Base-by-base conservation (phyloP, 345 rosid species). In the Acer campestre region DNA sequence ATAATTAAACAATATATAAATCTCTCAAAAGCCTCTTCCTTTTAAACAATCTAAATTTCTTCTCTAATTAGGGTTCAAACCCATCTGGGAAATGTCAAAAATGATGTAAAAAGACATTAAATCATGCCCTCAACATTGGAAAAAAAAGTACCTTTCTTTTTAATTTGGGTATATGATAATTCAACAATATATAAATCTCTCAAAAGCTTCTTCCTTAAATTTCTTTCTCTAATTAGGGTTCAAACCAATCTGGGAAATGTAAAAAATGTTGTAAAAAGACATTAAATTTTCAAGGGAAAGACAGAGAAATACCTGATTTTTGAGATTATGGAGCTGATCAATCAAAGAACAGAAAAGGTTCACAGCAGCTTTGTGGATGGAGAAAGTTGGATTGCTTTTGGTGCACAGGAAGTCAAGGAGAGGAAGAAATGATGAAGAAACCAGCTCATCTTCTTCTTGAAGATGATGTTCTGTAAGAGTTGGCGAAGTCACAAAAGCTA, bases 381-480 rank as follows among this genome's bases (percentile, higher is more conserved):
- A 82, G 85, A 84, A 86, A 7, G 86, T 68, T 2, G 86, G 71
- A 20, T 46, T 71, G 38, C 64, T 59, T 61, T 78, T 49, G 61
- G 90, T 82, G 82, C 79, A 76, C n/a, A 90, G 80, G 79, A 87
- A 92, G 2, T 78, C 83, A 62, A 89, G 81, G 46, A 75, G 81
- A 1, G 80, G 40, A 44, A 63, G 67, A 70, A 79, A 77, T 17
- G 73, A 42, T 38, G 83, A 84, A 61, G 89, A 75, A 80, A 84
- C 70, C 78, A 61, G 71, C 44, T 69, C 76, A 11, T 8, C 63
- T 59, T 48, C 56, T 12, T 38, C 66, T 75, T 18, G 73, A 58
- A 83, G 83, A 42, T 55, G 73, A 31, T 48, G 58, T 20, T 22
- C n/a, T n/a, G 84, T 35, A 1, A n/a, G 27, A 22, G 13, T 25